These are phyloP conservation scores for Heritiera littoralis DNA, from an alignment of 345 rosid species.

Conservation along the genomic window DNA sequence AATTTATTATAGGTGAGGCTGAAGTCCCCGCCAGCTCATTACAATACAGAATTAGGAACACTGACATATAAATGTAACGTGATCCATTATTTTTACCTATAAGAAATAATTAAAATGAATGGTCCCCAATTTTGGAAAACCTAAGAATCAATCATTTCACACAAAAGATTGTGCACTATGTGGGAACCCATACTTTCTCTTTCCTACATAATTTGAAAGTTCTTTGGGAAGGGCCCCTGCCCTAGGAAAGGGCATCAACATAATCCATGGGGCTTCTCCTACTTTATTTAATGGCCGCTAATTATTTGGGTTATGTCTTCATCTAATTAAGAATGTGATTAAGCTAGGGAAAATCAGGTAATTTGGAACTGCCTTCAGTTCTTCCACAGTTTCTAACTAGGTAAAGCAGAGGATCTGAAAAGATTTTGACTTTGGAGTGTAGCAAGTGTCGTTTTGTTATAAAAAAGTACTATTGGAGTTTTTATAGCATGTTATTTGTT, in stretches of 20 bases:
- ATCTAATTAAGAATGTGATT: background rate
- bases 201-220: background rate
- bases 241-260: constrained; percentile 1
- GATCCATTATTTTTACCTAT: background rate
- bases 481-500: background rate
- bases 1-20: background rate
- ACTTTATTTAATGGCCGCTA: background rate
- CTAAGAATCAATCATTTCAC: constrained; percentile 8
- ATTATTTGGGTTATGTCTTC: background rate
- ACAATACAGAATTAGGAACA: background rate
- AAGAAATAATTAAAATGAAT: background rate
- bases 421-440: background rate
- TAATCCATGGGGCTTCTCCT: background rate
- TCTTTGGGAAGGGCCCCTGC: background rate
- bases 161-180: constrained; percentile 4
- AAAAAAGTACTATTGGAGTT: background rate
- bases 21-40: background rate
- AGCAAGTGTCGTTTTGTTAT: background rate
- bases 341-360: background rate
- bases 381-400: background rate
- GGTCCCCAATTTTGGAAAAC: background rate
- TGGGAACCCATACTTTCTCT: background rate
- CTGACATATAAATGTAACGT: background rate
- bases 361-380: background rate
- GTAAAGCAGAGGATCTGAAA: background rate